phyloP scores from a whole-genome alignment of 2,329 filamentous ascomycete species.

The Talaromyces sp. region DNA sequence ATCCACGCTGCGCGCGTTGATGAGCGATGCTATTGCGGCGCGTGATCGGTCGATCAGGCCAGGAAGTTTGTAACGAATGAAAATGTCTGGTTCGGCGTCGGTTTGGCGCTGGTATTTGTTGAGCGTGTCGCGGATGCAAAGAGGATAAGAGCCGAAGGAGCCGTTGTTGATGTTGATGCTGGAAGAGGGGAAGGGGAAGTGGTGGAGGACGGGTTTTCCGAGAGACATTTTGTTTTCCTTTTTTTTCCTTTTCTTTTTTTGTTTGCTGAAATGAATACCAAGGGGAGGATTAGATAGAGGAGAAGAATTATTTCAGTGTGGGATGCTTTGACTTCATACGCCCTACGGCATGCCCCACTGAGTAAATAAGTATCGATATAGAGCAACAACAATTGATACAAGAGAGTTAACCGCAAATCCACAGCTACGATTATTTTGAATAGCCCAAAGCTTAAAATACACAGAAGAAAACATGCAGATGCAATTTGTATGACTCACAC shows the following conservation, averaged over 20 bases:
- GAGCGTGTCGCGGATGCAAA: slow-evolving; percentile 52
- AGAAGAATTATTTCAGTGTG: too few species aligned
- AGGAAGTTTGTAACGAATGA: slow-evolving; percentile 65
- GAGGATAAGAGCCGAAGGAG: slow-evolving; percentile 74
- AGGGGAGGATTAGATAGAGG: too few species aligned
- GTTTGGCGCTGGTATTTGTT: slow-evolving; percentile 58
- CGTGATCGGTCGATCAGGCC: slow-evolving; percentile 59
- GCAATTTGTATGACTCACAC: not conserved
- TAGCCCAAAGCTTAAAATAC: not conserved
- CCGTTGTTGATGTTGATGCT: slow-evolving; percentile 27
- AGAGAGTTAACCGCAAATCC: too few species aligned
- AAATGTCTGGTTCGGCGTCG: slow-evolving; percentile 67
- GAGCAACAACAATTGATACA: too few species aligned
- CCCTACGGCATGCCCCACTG: not conserved
- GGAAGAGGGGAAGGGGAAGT: slow-evolving; percentile 38
- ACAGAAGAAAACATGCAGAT: not conserved
- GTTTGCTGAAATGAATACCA: too few species aligned
- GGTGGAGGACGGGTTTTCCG: not conserved
- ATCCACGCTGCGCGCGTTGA: slow-evolving; percentile 48
- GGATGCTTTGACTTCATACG: not conserved
- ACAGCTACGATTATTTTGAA: not conserved
- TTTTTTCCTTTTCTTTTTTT: not conserved
- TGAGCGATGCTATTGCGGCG: slow-evolving; percentile 45
- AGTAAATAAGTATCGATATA: too few species aligned
- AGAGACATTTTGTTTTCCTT: not conserved